Conservation (phyloP, 2,329 filamentous ascomycete species). For the Aspergillus ustus region DNA sequence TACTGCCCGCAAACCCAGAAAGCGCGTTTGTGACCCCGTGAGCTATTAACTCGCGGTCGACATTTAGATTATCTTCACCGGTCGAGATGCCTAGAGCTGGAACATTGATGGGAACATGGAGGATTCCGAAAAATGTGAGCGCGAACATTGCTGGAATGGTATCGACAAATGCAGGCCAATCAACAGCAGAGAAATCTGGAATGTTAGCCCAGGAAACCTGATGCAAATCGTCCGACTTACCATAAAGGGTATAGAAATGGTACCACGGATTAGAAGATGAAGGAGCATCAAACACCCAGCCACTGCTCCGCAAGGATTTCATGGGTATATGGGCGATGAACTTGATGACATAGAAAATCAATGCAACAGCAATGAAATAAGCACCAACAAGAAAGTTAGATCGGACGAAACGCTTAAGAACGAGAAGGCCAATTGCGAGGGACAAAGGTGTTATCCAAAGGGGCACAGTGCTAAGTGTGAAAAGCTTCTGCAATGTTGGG, state of each 20-base stretch:
- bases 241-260: conserved; percentile 95
- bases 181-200: conserved; percentile 76
- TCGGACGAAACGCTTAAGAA: conserved; percentile 74
- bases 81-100: conserved; percentile 88
- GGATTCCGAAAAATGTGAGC: conserved; percentile 93
- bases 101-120: conserved; percentile 98
- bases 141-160: conserved; percentile 95
- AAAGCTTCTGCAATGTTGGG: conserved; percentile 74
- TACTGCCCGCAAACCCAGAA: conserved; percentile 84
- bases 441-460: conserved; percentile 83
- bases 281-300: conserved; percentile 92
- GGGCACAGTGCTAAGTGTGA: conserved; percentile 72
- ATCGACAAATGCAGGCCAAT: conserved; percentile 81
- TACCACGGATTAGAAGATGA: conserved; percentile 89
- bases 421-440: conserved; percentile 76
- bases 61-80: conserved; percentile 87
- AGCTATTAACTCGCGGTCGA: conserved; percentile 88
- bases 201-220: conserved; percentile 8
- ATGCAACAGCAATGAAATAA: conserved; percentile 81
- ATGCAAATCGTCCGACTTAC: conserved; percentile 57
- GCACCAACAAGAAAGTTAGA: conserved; percentile 85
- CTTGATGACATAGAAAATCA: conserved; percentile 57
- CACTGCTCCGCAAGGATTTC: conserved; percentile 68
- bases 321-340: conserved; percentile 66
- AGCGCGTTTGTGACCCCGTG: conserved; percentile 93